phyloP scores from a whole-genome alignment of 1,284 basidiomycete species.

The Thecaphora thlaspeos region DNA sequence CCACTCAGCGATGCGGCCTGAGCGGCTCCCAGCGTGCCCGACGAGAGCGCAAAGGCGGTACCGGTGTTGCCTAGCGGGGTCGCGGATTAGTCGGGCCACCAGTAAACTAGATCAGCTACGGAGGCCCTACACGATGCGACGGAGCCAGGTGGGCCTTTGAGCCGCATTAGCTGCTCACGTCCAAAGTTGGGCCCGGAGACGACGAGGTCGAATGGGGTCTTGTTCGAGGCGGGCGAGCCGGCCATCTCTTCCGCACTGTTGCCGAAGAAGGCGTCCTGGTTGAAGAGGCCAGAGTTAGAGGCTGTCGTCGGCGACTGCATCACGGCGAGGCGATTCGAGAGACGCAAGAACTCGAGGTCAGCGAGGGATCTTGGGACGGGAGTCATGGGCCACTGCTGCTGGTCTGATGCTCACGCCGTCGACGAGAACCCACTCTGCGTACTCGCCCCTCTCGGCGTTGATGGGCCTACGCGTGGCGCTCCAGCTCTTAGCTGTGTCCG shows the following conservation, averaged over 20 bases:
- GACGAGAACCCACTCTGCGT: conserved; percentile 52
- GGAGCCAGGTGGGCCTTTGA: neutral
- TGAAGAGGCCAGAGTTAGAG: conserved; percentile 52
- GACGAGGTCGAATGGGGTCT: conserved; percentile 45
- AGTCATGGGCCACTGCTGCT: neutral
- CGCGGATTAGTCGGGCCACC: too few species aligned
- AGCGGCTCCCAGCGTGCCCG: conserved; percentile 54
- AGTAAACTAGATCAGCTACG: too few species aligned
- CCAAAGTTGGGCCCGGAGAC: conserved; percentile 56
- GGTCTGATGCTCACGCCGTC: conserved; percentile 35
- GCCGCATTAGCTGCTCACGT: conserved; percentile 7
- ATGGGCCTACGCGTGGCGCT: conserved; percentile 43
- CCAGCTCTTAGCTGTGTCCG: conserved; percentile 38
- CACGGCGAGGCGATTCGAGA: too few species aligned
- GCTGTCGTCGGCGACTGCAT: conserved; percentile 50
- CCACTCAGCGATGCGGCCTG: conserved; percentile 45
- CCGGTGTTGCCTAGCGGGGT: conserved; percentile 41
- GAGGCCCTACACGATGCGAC: too few species aligned
- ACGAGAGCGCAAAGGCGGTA: conserved; percentile 51
- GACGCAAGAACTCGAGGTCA: too few species aligned
- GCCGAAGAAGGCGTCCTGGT: conserved; percentile 35
- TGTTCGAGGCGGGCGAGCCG: conserved; percentile 8
- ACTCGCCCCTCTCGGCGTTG: conserved; percentile 37
- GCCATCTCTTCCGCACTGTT: conserved; percentile 6
- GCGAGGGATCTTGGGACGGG: neutral